These are phyloP conservation scores for Aurinia saxatilis DNA, from an alignment of 345 rosid genomes.

Conservation along the genomic window DNA sequence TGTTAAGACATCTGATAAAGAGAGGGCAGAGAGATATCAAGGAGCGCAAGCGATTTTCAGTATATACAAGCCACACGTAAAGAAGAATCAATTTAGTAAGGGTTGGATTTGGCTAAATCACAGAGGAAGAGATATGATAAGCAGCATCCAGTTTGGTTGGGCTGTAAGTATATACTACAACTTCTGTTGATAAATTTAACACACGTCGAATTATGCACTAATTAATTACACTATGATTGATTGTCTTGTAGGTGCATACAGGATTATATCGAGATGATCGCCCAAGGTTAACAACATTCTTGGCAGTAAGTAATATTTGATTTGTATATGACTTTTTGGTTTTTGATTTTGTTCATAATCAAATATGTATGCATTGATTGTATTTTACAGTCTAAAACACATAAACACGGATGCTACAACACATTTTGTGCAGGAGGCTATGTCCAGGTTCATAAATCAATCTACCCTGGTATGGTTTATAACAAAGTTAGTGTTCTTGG, in stretches of 20 bases:
- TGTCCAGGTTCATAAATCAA: constrained; percentile 12
- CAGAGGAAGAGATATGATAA: not conserved
- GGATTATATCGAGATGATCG: constrained; percentile 4
- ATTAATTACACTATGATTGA: not conserved
- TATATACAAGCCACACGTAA: not conserved
- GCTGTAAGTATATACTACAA: not conserved
- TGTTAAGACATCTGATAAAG: not conserved
- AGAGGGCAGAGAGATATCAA: not conserved
- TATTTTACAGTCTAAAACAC: not conserved
- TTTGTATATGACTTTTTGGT: not conserved
- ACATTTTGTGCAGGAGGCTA: constrained; percentile 1
- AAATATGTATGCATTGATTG: not conserved
- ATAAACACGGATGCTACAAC: constrained; percentile 1
- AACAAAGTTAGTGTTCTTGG: not conserved
- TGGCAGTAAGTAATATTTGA: not conserved
- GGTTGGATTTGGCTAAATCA: constrained; percentile 16
- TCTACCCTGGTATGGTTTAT: constrained; percentile 5
- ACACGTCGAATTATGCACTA: not conserved
- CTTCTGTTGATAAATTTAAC: not conserved
- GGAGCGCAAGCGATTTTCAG: constrained; percentile 6
- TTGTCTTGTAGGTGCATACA: constrained; percentile 5
- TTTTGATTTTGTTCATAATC: not conserved
- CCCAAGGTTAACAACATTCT: constrained; percentile 4
- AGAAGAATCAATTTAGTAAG: constrained; percentile 1
- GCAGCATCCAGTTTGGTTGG: constrained; percentile 15